Conservation (phyloP, 2,329 filamentous ascomycete species). For the Sarocladium brachiariae region DNA sequence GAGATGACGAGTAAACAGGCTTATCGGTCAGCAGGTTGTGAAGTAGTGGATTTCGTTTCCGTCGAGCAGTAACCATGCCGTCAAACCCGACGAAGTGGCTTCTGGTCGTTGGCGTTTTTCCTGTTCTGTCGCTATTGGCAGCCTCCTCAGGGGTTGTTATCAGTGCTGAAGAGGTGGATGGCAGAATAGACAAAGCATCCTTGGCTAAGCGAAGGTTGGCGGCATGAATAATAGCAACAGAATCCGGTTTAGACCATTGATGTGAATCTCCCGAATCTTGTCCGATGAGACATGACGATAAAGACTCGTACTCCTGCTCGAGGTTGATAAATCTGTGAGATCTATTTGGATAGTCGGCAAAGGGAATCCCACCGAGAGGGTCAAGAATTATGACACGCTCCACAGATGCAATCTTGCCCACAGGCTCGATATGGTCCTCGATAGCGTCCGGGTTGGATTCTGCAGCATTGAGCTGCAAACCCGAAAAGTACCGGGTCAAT, state of each 20-base stretch:
- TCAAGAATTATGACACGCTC: conserved; percentile 89
- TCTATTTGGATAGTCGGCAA: conserved; percentile 35
- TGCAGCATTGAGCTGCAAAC: conserved; percentile 42
- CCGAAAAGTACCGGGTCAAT: conserved; percentile 68
- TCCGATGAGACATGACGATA: conserved; percentile 53
- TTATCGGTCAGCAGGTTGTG: conserved; percentile 96
- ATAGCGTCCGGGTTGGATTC: neutral
- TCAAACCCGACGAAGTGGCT: conserved; percentile 44
- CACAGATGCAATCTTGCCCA: conserved; percentile 52
- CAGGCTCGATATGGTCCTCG: conserved; percentile 26
- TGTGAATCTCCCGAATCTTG: conserved; percentile 20
- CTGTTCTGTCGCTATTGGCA: conserved; percentile 45
- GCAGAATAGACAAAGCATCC: conserved; percentile 66
- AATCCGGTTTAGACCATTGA: conserved; percentile 24
- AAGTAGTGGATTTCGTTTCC: conserved; percentile 73
- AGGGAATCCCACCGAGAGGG: conserved; percentile 75
- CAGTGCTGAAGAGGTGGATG: conserved; percentile 76
- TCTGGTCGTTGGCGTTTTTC: conserved; percentile 29
- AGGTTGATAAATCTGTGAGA: conserved; percentile 72
- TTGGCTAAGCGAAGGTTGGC: conserved; percentile 69
- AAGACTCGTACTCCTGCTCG: conserved; percentile 74
- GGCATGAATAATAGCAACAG: conserved; percentile 41
- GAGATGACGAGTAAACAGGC: conserved; percentile 82
- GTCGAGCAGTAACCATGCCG: conserved; percentile 46
- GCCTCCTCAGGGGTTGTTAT: conserved; percentile 84